Evolutionary conservation across 2,329 filamentous ascomycete genomes (phyloP), one percentile per base, ranked within the genome.

Genomic region (Hirsutella thompsonii): DNA sequence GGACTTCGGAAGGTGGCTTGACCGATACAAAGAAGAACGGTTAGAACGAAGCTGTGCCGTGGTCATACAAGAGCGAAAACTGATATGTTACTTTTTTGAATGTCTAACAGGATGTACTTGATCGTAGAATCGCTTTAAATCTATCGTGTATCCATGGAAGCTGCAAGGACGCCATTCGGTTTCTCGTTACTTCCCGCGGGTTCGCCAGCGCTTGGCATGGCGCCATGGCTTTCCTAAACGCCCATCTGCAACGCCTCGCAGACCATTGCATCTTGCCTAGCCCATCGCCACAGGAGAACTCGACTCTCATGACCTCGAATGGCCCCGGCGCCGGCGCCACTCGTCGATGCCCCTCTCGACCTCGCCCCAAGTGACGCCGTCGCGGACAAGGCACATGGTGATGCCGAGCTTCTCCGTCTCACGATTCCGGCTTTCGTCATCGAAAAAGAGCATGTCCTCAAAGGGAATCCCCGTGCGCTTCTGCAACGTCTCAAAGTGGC

Each of bases 381-480:
- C 81, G 42, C 74, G 66, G 1, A 96, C 81, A 38, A 95, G 63
- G 55, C 78, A 79, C 76, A 96, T 94, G 0, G 83, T 84, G 3
- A 94, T 83, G 0, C 89, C 89, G 38, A 95, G 54, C 20, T 56
- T 65, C 64, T 81, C 77, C 1, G 94, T 90, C 55, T 95, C 88
- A 43, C 76, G 70, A 55, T 96, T 96, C 45, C 90, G 67, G 40
- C 72, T 70, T 72, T 96, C 90, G 52, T 96, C 90, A 52, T 96
- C 90, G 50, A 96, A 96, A 60, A 96, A 96, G 28, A 96, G 59
- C 81, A 96, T 94, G 37, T 95, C 86, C 47, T 82, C 74, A 54
- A 77, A 94, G 5, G 67, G 64, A 3, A 95, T 60, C 1, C 78
- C 79, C 13, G 82, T 88, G 42, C 76, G 70, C 56, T 80, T 74